Percentiles rank a stretch among this genome's conserved stretches.
Evolutionary conservation across 2,329 filamentous ascomycete genomes (phyloP).

Genomic region (Aspergillus ustus): DNA sequence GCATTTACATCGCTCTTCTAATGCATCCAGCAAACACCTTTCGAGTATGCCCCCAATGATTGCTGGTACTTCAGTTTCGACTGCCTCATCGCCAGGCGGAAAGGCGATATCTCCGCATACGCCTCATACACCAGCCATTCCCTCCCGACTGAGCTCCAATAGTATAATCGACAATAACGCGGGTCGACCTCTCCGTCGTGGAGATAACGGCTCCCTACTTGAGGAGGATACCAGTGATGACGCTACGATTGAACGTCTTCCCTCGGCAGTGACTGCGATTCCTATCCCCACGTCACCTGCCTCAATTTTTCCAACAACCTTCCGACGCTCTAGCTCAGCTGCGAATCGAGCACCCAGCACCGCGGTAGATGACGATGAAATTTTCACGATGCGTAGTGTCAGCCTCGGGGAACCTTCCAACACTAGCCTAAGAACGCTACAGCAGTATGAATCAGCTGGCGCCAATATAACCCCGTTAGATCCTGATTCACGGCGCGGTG

Average conservation of each 20-base stretch:
- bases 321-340: conserved; percentile 51
- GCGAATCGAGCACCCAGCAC: conserved; percentile 43
- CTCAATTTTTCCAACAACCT: conserved; percentile 42
- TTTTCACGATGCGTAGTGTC: conserved; percentile 52
- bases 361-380: conserved; percentile 49
- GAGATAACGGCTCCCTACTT: conserved; percentile 36
- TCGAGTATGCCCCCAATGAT: conserved; percentile 66
- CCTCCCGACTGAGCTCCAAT: conserved; percentile 89
- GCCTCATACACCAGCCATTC: conserved; percentile 90
- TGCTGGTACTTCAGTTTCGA: conserved; percentile 73
- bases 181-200: conserved; percentile 35
- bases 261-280: conserved; percentile 49
- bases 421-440: conserved; percentile 36
- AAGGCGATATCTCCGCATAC: conserved; percentile 90
- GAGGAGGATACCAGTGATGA: conserved; percentile 45
- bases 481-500: conserved; percentile 22
- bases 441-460: conserved; percentile 35
- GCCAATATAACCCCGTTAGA: conserved; percentile 28
- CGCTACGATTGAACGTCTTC: conserved; percentile 35
- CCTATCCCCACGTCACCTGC: conserved; percentile 55
- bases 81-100: conserved; percentile 78
- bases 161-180: conserved; percentile 70
- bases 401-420: conserved; percentile 48
- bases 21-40: conserved; percentile 75
- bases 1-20: conserved; percentile 80